A percentile compares a stretch with the other conserved stretches of the same genome.
Evolutionary conservation across 352 stramenopile species (phyloP).

Genomic region (Thalassiosira hispida): DNA sequence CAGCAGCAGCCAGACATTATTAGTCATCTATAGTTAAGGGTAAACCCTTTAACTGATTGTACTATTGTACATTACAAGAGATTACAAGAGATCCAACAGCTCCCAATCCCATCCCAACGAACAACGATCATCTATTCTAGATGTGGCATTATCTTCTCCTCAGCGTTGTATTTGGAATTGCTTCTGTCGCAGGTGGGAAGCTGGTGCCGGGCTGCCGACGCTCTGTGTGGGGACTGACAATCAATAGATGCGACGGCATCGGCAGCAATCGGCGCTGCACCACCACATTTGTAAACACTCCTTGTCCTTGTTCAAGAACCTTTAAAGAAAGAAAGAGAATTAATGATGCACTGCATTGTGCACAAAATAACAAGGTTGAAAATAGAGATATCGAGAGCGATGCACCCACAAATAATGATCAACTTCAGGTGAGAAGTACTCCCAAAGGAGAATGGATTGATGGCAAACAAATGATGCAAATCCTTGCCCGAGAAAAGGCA

Average conservation of each 20-base stretch:
- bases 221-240: not conserved
- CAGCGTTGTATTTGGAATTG: too few relatives aligned
- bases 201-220: too few relatives aligned
- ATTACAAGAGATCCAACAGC: too few relatives aligned
- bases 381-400: not conserved
- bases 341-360: not conserved
- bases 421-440: not conserved
- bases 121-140: too few relatives aligned
- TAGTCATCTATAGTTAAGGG: too few relatives aligned
- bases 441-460: conserved; percentile 29
- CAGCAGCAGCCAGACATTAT: too few relatives aligned
- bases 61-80: too few relatives aligned
- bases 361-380: not conserved
- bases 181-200: too few relatives aligned
- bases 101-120: too few relatives aligned
- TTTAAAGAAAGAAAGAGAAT: not conserved
- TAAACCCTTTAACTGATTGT: too few relatives aligned
- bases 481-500: conserved; percentile 20
- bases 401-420: not conserved
- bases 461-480: conserved; percentile 29
- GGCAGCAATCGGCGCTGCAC: not conserved
- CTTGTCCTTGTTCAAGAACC: not conserved
- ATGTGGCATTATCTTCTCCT: too few relatives aligned
- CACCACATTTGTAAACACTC: not conserved
- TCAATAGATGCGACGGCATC: not conserved